Conservation (phyloP, 2,329 filamentous ascomycete species). For the Venturia carpophila region DNA sequence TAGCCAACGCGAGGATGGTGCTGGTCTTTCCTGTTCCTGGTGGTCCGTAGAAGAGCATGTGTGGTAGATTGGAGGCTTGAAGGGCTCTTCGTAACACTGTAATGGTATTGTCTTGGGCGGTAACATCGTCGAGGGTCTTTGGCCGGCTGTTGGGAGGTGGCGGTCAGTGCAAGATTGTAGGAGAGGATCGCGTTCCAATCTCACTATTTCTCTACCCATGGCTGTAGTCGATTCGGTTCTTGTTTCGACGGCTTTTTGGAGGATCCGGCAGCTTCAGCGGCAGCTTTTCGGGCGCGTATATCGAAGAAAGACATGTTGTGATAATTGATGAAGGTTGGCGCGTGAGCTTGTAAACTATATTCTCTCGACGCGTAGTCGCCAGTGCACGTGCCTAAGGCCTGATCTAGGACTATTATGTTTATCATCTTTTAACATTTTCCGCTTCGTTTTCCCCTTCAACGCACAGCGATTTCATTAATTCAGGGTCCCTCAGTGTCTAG, state of each 20-base stretch:
- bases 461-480: no score
- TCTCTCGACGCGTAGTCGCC: background rate
- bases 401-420: background rate
- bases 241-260: slow-evolving; percentile 58
- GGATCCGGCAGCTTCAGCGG: slow-evolving; percentile 65
- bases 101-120: slow-evolving; percentile 94
- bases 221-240: slow-evolving; percentile 62
- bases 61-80: slow-evolving; percentile 93
- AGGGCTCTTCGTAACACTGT: slow-evolving; percentile 86
- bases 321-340: background rate
- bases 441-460: no score
- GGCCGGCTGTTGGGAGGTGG: slow-evolving; percentile 58
- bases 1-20: slow-evolving; percentile 91
- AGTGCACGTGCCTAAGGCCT: background rate
- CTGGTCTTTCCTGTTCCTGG: slow-evolving; percentile 97
- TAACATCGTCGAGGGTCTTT: slow-evolving; percentile 87
- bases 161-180: slow-evolving; percentile 12
- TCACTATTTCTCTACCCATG: slow-evolving; percentile 99
- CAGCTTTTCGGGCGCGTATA: slow-evolving; percentile 71
- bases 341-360: background rate
- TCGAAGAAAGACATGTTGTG: slow-evolving; percentile 86
- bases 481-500: no score
- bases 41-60: slow-evolving; percentile 99
- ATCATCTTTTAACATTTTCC: no score
- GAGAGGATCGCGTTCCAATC: slow-evolving; percentile 15